Evolutionary conservation across 163 green algal species (phyloP).

Genomic region (Trebouxiophyceae sp.): DNA sequence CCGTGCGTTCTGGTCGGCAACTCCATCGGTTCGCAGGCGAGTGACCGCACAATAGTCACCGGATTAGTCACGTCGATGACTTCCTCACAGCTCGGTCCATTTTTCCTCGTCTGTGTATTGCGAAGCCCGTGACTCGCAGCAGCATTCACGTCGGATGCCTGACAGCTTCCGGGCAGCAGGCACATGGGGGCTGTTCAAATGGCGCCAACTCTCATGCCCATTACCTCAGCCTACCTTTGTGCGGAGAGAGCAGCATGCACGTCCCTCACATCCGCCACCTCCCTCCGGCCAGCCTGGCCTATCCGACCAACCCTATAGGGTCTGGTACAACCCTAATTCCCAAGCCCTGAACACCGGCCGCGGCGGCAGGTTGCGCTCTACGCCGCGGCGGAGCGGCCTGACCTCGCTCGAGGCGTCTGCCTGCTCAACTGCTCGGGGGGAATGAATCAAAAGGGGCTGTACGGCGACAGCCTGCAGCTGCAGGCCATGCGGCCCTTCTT

Average conservation of each 20-base stretch:
- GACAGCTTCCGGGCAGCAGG: not conserved
- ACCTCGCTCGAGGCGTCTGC: conserved; percentile 32
- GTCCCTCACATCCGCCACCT: too few species aligned
- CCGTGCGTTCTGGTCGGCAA: conserved; percentile 28
- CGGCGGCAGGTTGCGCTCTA: conserved; percentile 7
- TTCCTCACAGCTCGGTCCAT: not conserved
- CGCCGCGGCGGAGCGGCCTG: not conserved
- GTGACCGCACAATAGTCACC: too few species aligned
- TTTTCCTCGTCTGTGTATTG: not conserved
- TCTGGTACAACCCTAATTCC: too few species aligned
- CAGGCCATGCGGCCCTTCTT: conserved; percentile 57
- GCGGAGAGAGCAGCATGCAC: too few species aligned
- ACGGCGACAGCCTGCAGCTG: conserved; percentile 53
- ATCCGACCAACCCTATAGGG: too few species aligned
- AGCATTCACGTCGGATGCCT: too few species aligned
- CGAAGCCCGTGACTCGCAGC: not conserved
- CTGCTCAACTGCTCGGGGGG: conserved; percentile 66
- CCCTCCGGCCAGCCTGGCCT: too few species aligned
- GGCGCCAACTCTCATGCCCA: not conserved
- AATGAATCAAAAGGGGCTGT: conserved; percentile 19
- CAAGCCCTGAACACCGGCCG: not conserved
- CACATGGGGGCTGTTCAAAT: not conserved
- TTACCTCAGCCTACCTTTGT: too few species aligned
- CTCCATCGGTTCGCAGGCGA: conserved; percentile 10
- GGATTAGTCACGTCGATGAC: not conserved